Base-by-base conservation (phyloP, 2,329 filamentous ascomycete genomes). In the Talaromyces sp. region DNA sequence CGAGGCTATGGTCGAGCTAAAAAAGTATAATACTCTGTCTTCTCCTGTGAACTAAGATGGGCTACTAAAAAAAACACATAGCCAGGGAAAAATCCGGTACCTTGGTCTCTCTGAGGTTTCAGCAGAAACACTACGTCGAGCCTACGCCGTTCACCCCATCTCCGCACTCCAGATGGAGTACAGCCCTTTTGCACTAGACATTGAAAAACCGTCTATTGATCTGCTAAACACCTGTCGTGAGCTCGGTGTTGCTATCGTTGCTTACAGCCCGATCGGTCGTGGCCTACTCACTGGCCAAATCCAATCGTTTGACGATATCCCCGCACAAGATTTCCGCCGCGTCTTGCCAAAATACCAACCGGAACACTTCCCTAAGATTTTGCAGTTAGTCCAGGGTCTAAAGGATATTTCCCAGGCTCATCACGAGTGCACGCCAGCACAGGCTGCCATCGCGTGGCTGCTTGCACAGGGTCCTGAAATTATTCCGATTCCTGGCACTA, bases 141-240 rank as follows among this genome's bases (percentile, higher is more conserved):
- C 84, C 4, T 68, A 73, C 68, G 75, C 73, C 12, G 73, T 85
- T 3, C 76, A 80, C 61, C 81, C 77, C 5, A 81, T 87, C 59
- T 72, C 78, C 4, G 80, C 79, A 7, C 78, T 82, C 18, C 82
- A 86, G 71, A 75, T 83, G 56, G 83, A 85, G 66, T 85, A 82
- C 69, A 80, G 75, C 3, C 77, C 79, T 0, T 84, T 83, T 66
- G 73, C 74, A 1, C 69, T 77, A 5, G 81, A 83, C 50, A 83
- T 85, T 50, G 83, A 85, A 14, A 51, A 23, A 23, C 23, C 23
- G 23, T 23, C 28, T 14, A 61, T 54, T 16, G 40, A 57, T 9
- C 33, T 61, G 14, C 69, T 80, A 5, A 69, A 72, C 14, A 76
- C 78, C 3, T 78, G 77, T 59, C 73, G 78, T 6, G 77, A 80